Percentiles rank a stretch among this genome's conserved stretches.
Conservation (phyloP, 148 eudicot species). For the Heliamphora exappendiculata region DNA sequence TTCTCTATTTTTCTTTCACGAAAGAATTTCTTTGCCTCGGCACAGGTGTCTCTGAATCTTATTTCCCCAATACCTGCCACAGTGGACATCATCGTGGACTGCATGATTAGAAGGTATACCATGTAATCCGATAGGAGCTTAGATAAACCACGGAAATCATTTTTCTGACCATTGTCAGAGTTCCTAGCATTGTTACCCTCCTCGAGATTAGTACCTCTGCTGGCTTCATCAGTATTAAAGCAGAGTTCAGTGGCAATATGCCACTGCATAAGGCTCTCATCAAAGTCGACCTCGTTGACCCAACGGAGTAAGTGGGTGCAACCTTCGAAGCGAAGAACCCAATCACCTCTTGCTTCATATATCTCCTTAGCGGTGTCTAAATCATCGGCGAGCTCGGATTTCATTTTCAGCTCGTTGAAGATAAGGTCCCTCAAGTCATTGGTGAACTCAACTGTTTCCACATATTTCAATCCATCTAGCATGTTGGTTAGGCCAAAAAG, state of each 20-base stretch:
- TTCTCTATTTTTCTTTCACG: neutral
- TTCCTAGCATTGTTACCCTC: neutral
- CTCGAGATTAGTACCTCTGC: neutral
- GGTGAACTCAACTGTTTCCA: constrained; percentile 10
- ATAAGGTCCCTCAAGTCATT: constrained; percentile 21
- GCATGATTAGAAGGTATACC: constrained; percentile 28
- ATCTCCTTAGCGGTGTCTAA: constrained; percentile 18
- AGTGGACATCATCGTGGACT: constrained; percentile 25
- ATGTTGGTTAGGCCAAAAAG: constrained; percentile 21
- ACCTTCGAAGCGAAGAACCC: constrained; percentile 1
- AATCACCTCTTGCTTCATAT: constrained; percentile 4
- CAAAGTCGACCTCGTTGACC: neutral
- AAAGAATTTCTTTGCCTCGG: constrained; percentile 28
- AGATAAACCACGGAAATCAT: constrained; percentile 4
- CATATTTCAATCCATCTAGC: constrained; percentile 22
- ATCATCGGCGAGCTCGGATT: constrained; percentile 27
- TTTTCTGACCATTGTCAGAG: neutral
- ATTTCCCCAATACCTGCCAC: constrained; percentile 34
- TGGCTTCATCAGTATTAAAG: neutral
- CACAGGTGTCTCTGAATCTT: constrained; percentile 35
- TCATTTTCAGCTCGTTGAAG: constrained; percentile 24
- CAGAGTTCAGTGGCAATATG: constrained; percentile 5
- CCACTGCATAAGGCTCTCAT: constrained; percentile 1
- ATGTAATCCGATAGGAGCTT: constrained; percentile 29
- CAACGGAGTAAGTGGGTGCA: constrained; percentile 1